Base-by-base conservation (phyloP, 1,139 yeast species). In the Candida glucosophila region DNA sequence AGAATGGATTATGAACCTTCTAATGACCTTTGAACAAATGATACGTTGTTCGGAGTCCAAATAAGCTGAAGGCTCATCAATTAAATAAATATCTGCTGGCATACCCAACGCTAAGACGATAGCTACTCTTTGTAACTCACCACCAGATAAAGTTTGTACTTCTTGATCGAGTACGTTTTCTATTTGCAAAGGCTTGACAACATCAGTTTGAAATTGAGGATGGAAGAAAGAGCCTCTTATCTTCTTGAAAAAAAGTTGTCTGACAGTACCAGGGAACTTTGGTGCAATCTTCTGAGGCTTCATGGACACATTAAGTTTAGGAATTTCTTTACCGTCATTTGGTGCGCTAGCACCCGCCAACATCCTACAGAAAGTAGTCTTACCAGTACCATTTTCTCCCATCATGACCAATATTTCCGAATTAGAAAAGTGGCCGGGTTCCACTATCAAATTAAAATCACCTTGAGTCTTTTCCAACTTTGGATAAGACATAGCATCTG, bases 301-400 rank as follows among this genome's bases (percentile, higher is more conserved):
- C 95, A 90, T 85, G 30, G 95, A 81, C 33, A 90, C 90, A 48
- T 83, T 85, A 55, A 90, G 66, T 52, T 81, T 78, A 29, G 97
- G 96, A 37, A 85, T 77, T 46, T 74, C 72, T 36, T 61, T 58
- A 31, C 85, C 85, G 39, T 73, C 72, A 57, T 88, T 96, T 20
- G 97, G 92, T 26, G 82, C 67, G 40, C 82, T 68, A 22, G 85
- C 85, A 47, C 98, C 98, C 12, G 98, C 97, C 44, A 90, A 69
- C 49, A 90, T 66, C 54, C 80, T 82, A 71, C 96, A 88, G 67
- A 90, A 79, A 6, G 98, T 90, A 22, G 98, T 90, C 65, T 90
- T 90, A 68, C 98, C 98, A 14, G 98, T 90, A 66, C 98, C 98
- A 55, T 90, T 90, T 65, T 90, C 98, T 54, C 98, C 98, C 95